Conservation (phyloP, 768 basidiomycete genomes). For the Boletus fagicola region DNA sequence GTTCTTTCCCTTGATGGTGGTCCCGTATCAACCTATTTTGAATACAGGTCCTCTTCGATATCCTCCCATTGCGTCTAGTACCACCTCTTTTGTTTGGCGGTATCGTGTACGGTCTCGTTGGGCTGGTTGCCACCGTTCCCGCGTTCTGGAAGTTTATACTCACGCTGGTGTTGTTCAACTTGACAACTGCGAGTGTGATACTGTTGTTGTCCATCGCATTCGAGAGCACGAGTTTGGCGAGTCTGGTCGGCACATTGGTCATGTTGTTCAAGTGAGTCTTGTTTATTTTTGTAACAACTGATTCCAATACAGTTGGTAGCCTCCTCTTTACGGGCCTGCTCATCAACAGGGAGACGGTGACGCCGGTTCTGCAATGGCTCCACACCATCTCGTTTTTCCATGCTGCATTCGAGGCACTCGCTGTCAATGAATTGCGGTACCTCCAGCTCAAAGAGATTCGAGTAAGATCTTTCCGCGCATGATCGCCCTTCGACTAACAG, state of each 20-base stretch:
- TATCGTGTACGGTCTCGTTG: conserved; percentile 93
- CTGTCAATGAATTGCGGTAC: conserved; percentile 97
- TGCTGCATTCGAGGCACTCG: conserved; percentile 94
- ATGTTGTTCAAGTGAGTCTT: conserved; percentile 95
- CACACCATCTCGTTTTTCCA: conserved; percentile 97
- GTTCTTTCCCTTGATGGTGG: neutral
- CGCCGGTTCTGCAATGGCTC: conserved; percentile 73
- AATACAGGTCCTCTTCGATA: conserved; percentile 86
- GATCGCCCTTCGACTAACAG: conserved; percentile 3
- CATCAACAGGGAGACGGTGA: conserved; percentile 89
- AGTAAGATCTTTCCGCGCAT: conserved; percentile 44
- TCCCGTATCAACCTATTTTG: neutral
- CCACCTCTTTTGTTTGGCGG: conserved; percentile 95
- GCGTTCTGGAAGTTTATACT: conserved; percentile 99
- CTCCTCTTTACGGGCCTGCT: conserved; percentile 93
- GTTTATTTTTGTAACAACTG: conserved; percentile 1
- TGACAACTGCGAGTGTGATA: conserved; percentile 92
- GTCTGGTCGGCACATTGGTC: conserved; percentile 88
- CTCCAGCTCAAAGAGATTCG: conserved; percentile 89
- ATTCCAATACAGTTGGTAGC: conserved; percentile 41
- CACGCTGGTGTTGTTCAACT: conserved; percentile 92
- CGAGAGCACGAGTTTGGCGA: conserved; percentile 83
- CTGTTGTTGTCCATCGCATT: conserved; percentile 89
- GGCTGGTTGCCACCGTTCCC: conserved; percentile 85
- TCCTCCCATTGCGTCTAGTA: conserved; percentile 89